phyloP scores from a whole-genome alignment of 768 basidiomycete genomes.

The Imleria badia region DNA sequence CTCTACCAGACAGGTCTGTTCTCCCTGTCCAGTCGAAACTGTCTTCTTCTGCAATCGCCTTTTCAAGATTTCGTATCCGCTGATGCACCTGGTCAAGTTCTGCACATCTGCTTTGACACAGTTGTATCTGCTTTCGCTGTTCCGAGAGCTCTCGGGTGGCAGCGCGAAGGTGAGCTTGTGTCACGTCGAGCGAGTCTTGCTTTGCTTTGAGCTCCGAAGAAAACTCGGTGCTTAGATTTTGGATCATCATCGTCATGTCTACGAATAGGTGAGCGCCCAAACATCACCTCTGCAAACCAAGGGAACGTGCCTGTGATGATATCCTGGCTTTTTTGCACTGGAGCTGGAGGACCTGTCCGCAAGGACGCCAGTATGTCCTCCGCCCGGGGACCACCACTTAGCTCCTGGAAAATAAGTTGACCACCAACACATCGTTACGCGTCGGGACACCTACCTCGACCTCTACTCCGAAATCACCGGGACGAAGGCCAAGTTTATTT shows the following conservation, averaged over 20 bases:
- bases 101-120: conserved; percentile 68
- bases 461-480: conserved; percentile 94
- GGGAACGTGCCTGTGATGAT: conserved; percentile 64
- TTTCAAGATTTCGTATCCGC: conserved; percentile 80
- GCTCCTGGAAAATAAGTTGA: conserved; percentile 46
- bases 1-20: conserved; percentile 42
- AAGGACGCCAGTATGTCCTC: conserved; percentile 80
- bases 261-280: conserved; percentile 10
- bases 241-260: conserved; percentile 89
- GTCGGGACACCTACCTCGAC: conserved; percentile 60
- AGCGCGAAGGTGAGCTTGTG: conserved; percentile 81
- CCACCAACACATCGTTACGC: not conserved
- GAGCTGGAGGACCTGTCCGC: conserved; percentile 70
- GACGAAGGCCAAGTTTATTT: conserved; percentile 91
- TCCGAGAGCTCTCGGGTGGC: conserved; percentile 90
- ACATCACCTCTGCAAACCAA: not conserved
- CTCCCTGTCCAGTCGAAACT: conserved; percentile 90
- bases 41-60: conserved; percentile 75
- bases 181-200: conserved; percentile 84
- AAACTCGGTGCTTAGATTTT: conserved; percentile 76
- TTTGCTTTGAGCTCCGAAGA: conserved; percentile 81
- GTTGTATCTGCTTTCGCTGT: conserved; percentile 80
- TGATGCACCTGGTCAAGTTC: conserved; percentile 83
- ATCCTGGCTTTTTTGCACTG: conserved; percentile 86
- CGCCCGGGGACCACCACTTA: conserved; percentile 65